These are phyloP conservation scores for Aureobasidium sp. DNA, from an alignment of 2,329 filamentous ascomycete species.

Conservation along the genomic window DNA sequence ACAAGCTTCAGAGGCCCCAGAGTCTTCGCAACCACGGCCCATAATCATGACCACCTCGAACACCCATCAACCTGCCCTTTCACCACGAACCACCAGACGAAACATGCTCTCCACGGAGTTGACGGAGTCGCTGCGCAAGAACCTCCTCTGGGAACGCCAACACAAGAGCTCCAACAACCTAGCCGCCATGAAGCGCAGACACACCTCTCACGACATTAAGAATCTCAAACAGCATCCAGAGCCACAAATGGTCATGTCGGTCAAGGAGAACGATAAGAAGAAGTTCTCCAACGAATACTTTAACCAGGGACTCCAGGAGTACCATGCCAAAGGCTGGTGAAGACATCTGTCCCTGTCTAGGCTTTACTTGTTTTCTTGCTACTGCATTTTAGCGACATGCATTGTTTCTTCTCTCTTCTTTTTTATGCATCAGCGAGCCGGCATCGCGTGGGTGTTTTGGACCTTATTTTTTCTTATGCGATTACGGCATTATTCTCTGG, in stretches of 20 bases:
- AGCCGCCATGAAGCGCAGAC: conserved; percentile 79
- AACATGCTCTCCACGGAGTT: conserved; percentile 96
- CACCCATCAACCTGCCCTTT: conserved; percentile 59
- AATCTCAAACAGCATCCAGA: conserved; percentile 80
- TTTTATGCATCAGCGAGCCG: conserved; percentile 15
- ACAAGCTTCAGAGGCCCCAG: neutral
- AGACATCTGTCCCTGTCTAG: neutral
- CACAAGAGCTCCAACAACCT: conserved; percentile 88
- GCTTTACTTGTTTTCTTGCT: conserved; percentile 1
- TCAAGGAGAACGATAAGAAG: conserved; percentile 28
- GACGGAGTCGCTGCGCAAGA: conserved; percentile 83
- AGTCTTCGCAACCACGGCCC: conserved; percentile 62
- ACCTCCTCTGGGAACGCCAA: conserved; percentile 90
- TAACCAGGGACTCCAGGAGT: conserved; percentile 72
- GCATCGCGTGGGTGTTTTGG: conserved; percentile 6
- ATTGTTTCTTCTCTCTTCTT: neutral
- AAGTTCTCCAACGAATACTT: conserved; percentile 83
- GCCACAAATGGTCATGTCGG: conserved; percentile 44
- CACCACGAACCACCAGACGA: conserved; percentile 81
- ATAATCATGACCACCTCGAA: conserved; percentile 69
- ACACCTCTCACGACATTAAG: conserved; percentile 84
- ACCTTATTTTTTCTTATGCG: neutral
- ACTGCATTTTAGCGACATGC: conserved; percentile 17
- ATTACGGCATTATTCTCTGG: conserved; percentile 6
- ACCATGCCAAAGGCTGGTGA: conserved; percentile 82